phyloP scores from a whole-genome alignment of 306 rosid species.

The Sindora glabra region DNA sequence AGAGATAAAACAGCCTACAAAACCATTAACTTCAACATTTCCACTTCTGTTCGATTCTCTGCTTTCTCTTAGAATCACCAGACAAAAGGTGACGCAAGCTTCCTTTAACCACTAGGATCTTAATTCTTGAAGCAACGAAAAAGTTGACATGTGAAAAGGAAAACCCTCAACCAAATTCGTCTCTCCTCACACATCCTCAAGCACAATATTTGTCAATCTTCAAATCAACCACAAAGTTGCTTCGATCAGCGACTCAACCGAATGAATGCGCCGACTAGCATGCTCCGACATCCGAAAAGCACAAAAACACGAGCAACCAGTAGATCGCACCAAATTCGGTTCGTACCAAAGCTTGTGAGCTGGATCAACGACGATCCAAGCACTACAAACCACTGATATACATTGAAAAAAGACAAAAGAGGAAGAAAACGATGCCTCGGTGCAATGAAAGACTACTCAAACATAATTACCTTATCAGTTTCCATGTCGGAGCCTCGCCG shows the following conservation, averaged over 20 bases:
- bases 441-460: constrained; percentile 4
- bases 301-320: constrained; percentile 10
- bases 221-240: constrained; percentile 2
- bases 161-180: neutral
- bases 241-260: constrained; percentile 9
- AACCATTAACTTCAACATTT: constrained; percentile 27
- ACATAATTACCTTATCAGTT: constrained; percentile 53
- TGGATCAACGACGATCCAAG: constrained; percentile 54
- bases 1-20: constrained; percentile 2
- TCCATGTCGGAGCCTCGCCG: constrained; percentile 51
- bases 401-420: neutral
- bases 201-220: neutral
- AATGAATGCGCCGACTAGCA: constrained; percentile 24
- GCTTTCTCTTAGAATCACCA: constrained; percentile 11
- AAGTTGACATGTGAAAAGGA: neutral
- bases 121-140: neutral
- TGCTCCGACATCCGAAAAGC: constrained; percentile 7
- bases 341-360: constrained; percentile 17
- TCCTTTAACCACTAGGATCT: constrained; percentile 19
- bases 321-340: constrained; percentile 43
- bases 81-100: constrained; percentile 4
- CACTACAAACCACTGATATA: neutral
- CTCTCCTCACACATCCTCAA: neutral
- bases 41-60: constrained; percentile 15
- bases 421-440: neutral